Evolutionary conservation across 1,139 yeast species (phyloP).

Genomic region (Magnusiomyces fungicola): DNA sequence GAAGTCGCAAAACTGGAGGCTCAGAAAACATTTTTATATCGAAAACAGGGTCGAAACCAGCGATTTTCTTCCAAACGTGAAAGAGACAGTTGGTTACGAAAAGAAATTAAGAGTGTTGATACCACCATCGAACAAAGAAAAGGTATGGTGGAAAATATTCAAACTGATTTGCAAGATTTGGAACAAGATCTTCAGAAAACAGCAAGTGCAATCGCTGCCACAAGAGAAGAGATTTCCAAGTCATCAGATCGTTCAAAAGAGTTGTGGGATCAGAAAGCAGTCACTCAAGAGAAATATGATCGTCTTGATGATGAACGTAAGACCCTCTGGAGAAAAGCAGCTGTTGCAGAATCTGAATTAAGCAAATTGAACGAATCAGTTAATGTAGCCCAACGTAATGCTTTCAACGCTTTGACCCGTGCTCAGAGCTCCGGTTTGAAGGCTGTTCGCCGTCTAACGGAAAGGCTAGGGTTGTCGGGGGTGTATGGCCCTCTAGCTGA

Average conservation of each 20-base stretch:
- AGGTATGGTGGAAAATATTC: constrained; percentile 15
- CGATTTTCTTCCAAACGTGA: constrained; percentile 50
- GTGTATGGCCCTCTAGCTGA: constrained; percentile 86
- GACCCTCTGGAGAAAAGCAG: constrained; percentile 72
- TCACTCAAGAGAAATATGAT: constrained; percentile 20
- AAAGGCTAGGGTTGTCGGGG: constrained; percentile 44
- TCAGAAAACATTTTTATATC: constrained; percentile 55
- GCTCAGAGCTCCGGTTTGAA: constrained; percentile 60
- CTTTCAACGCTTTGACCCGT: constrained; percentile 52
- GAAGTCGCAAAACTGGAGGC: constrained; percentile 42
- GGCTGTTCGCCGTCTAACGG: constrained; percentile 54
- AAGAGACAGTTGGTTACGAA: constrained; percentile 62
- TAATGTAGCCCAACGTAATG: constrained; percentile 48
- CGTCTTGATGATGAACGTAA: constrained; percentile 60
- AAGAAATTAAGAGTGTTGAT: constrained; percentile 40
- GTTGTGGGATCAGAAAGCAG: constrained; percentile 11
- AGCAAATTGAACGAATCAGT: constrained; percentile 53
- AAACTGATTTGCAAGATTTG: constrained; percentile 24
- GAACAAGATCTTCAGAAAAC: constrained; percentile 16
- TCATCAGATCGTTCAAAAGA: not conserved
- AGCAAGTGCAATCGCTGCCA: constrained; percentile 22
- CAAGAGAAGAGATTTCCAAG: constrained; percentile 19
- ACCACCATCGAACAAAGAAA: constrained; percentile 30
- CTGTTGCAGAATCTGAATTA: constrained; percentile 47
- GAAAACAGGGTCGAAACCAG: constrained; percentile 67